These are phyloP conservation scores for Creolimax fragrantissima DNA, from an alignment of 78 protist genomes.

Conservation along the genomic window DNA sequence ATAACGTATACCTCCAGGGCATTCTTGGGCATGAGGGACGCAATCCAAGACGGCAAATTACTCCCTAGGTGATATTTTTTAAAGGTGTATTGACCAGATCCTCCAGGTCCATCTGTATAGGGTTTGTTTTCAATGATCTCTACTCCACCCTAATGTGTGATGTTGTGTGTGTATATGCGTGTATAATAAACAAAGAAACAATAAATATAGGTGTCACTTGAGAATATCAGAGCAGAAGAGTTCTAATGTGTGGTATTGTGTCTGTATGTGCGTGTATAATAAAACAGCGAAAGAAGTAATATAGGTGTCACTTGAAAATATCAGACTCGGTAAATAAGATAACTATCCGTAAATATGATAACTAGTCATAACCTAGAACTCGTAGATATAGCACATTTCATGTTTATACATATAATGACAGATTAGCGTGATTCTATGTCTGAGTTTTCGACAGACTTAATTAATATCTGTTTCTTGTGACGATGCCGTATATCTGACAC, in stretches of 20 bases:
- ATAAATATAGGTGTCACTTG: not conserved
- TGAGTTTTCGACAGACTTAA: no score
- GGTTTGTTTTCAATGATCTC: constrained; percentile 64
- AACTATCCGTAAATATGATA: no score
- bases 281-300: not conserved
- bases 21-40: constrained; percentile 47
- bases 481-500: not conserved
- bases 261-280: not conserved
- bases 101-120: constrained; percentile 27
- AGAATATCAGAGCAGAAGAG: no score
- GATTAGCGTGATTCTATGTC: no score
- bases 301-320: no score
- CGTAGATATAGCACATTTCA: no score
- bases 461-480: no score
- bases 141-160: constrained; percentile 60
- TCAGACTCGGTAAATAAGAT: no score
- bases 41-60: constrained; percentile 53
- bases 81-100: constrained; percentile 65
- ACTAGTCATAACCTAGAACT: no score
- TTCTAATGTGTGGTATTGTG: no score
- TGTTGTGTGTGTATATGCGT: no score
- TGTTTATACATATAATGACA: no score
- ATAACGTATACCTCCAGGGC: constrained; percentile 34
- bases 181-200: not conserved
- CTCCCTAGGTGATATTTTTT: constrained; percentile 60